A percentile compares a stretch with the other conserved stretches of the same genome.
Evolutionary conservation across 345 rosid species (phyloP).

Genomic region (Psidium guajava): DNA sequence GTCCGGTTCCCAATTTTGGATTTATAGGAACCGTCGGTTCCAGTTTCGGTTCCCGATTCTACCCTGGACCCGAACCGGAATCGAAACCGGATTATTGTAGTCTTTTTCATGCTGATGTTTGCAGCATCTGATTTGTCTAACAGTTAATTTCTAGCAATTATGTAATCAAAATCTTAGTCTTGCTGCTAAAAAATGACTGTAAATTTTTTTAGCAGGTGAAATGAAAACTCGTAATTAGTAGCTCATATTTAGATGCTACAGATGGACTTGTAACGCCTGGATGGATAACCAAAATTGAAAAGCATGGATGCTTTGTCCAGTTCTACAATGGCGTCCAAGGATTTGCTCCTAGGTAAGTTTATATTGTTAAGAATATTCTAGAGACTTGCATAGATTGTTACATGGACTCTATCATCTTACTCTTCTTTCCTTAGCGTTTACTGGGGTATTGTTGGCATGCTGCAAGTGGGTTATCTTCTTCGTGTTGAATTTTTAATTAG

Average conservation of each 20-base stretch:
- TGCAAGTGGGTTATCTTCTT: neutral
- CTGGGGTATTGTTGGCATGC: neutral
- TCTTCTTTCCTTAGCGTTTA: neutral
- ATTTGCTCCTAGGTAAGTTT: slow-evolving; percentile 59
- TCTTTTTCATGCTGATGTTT: neutral
- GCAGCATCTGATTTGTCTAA: neutral
- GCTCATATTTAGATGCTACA: slow-evolving; percentile 77
- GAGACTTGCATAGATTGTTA: neutral
- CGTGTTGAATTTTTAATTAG: neutral
- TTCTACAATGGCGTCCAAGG: slow-evolving; percentile 98
- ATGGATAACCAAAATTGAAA: slow-evolving; percentile 93
- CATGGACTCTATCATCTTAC: neutral
- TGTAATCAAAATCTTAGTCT: neutral
- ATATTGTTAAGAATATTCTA: neutral
- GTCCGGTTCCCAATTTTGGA: too few relatives aligned
- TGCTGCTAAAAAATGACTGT: neutral
- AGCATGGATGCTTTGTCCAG: slow-evolving; percentile 89
- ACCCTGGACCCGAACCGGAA: too few relatives aligned
- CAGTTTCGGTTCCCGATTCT: too few relatives aligned
- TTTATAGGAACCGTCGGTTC: too few relatives aligned
- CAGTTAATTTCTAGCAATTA: neutral
- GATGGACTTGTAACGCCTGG: slow-evolving; percentile 82
- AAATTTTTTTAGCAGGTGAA: slow-evolving; percentile 59
- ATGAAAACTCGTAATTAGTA: slow-evolving; percentile 70
- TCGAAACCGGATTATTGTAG: too few relatives aligned